Percentiles rank a stretch among this genome's conserved stretches.
These are phyloP conservation scores for Eustoma russellianum DNA, from an alignment of 257 asterid genomes.

Conservation along the genomic window DNA sequence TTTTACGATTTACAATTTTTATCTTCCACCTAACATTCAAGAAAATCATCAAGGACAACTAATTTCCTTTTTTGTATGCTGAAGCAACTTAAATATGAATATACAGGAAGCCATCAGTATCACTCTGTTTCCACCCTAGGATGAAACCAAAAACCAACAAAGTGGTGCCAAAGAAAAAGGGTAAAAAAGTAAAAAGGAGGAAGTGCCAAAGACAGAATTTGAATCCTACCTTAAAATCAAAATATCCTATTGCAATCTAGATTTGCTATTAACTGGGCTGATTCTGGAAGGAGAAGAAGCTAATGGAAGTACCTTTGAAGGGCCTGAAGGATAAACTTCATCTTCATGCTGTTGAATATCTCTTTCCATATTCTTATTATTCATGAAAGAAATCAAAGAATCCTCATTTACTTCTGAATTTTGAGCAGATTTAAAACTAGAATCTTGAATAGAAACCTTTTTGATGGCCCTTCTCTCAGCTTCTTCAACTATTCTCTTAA, in stretches of 20 bases:
- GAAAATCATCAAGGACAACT: neutral
- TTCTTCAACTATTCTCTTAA: conserved; percentile 46
- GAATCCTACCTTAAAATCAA: conserved; percentile 18
- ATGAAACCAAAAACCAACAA: conserved; percentile 16
- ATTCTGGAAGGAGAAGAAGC: conserved; percentile 37
- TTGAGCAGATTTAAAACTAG: conserved; percentile 1
- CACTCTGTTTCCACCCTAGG: no score
- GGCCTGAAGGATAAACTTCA: conserved; percentile 16
- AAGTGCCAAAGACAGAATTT: neutral
- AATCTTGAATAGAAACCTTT: conserved; percentile 18
- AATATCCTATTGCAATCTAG: conserved; percentile 13
- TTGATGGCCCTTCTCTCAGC: conserved; percentile 24
- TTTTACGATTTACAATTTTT: no score
- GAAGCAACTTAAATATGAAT: conserved; percentile 13
- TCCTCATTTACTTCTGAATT: conserved; percentile 25
- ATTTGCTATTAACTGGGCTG: conserved; percentile 13
- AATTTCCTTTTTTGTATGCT: conserved; percentile 10
- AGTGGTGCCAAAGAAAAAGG: conserved; percentile 12
- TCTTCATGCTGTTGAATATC: conserved; percentile 13
- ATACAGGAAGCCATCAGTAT: conserved; percentile 7
- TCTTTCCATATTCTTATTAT: conserved; percentile 27
- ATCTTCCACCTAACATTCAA: neutral
- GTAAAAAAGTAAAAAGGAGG: neutral
- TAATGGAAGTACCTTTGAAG: conserved; percentile 60
- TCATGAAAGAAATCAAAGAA: conserved; percentile 30